Base-by-base conservation (phyloP, 2,329 filamentous ascomycete species). In the Ambrosiella cleistominuta region DNA sequence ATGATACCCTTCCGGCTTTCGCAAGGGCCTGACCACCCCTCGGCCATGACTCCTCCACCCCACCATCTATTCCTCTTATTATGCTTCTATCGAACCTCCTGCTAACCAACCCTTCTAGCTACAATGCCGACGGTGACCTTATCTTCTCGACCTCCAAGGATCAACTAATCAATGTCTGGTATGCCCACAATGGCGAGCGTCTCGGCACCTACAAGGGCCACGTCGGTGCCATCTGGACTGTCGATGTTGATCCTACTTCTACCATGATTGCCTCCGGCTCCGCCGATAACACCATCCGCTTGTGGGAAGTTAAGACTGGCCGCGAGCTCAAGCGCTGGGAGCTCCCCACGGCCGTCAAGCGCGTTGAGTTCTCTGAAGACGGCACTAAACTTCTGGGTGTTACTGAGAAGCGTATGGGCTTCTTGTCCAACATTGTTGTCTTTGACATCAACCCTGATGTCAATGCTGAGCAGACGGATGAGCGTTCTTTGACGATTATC, bases 401-500 rank as follows among this genome's bases (percentile, higher is more conserved):
- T 63, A 98, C 93, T 57, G 93, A 98, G 77, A 95, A 96, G 85
- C 88, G 93, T 67, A 95, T 95, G 82, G 93, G 93, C 65, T 91
- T 88, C 74, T 78, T 97, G 64, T 88, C 88, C 69, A 95, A 90
- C 65, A 96, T 98, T 67, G 84, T 91, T 62, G 89, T 97, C 63
- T 80, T 94, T 68, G 87, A 95, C 70, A 86, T 98, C 77, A 83
- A 82, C 71, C 81, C 83, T 64, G 89, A 95, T 68, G 79, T 86
- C 63, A 76, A 90, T 63, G 88, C 84, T 62, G 81, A 88, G 70
- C 93, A 98, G 77, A 81, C 76, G 64, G 82, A 89, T 66, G 90
- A 96, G 75, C 86, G 84, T 67, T 77, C 74, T 63, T 72, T 97
- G 69, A 86, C 83, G 65, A 98, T 98, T 66, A 88, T 93, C 60